Conservation (phyloP, 2,329 filamentous ascomycete species). For the Xylaria polymorpha region DNA sequence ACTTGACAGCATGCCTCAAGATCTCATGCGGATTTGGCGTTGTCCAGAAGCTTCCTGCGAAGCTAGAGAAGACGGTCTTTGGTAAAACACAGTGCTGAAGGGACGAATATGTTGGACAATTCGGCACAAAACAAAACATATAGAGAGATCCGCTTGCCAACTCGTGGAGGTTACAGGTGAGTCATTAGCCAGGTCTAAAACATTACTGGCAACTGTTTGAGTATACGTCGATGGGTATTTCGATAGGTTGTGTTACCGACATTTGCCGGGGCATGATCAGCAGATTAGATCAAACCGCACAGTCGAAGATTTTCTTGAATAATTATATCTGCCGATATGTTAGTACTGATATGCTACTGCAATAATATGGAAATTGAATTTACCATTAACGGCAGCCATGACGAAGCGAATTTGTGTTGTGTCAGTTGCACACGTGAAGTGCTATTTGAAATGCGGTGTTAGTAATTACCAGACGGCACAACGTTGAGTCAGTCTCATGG, state of each 20-base stretch:
- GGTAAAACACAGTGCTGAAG: slow-evolving; percentile 43
- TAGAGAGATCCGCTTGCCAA: slow-evolving; percentile 47
- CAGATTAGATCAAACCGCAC: slow-evolving; percentile 89
- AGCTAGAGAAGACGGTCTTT: slow-evolving; percentile 40
- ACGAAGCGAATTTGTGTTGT: slow-evolving; percentile 99
- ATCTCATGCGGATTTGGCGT: slow-evolving; percentile 42
- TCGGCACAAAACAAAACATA: slow-evolving; percentile 48
- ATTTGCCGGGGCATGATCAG: slow-evolving; percentile 11
- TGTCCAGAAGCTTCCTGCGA: slow-evolving; percentile 42
- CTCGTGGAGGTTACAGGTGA: slow-evolving; percentile 47
- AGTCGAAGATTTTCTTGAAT: slow-evolving; percentile 99
- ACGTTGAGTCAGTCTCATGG: neutral
- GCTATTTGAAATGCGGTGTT: slow-evolving; percentile 51
- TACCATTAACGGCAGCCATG: slow-evolving; percentile 99
- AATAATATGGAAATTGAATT: slow-evolving; percentile 47
- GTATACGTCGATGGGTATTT: slow-evolving; percentile 46
- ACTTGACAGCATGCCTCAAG: slow-evolving; percentile 41
- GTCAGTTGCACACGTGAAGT: slow-evolving; percentile 98
- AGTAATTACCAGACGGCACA: neutral
- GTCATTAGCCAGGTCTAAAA: slow-evolving; percentile 51
- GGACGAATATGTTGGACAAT: slow-evolving; percentile 41
- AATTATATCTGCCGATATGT: slow-evolving; percentile 83
- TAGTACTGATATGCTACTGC: slow-evolving; percentile 51
- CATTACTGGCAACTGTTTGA: slow-evolving; percentile 48
- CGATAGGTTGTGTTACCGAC: slow-evolving; percentile 31